Percentiles rank a stretch among this genome's conserved stretches.
These are phyloP conservation scores for Coemansia sp. DNA, from an alignment of 192 early-diverging fungal species.

Conservation along the genomic window DNA sequence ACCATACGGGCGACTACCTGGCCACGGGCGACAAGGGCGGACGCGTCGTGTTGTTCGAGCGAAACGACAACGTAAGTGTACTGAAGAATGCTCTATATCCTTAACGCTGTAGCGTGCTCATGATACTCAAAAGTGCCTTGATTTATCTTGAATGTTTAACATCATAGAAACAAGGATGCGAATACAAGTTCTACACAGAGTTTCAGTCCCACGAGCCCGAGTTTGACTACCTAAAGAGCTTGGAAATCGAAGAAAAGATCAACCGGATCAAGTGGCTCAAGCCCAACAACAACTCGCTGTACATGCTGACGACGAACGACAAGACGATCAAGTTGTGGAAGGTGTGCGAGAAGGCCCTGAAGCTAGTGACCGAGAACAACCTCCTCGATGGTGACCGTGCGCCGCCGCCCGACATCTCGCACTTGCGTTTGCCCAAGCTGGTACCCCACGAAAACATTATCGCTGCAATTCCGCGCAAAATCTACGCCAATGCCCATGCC, in stretches of 20 bases:
- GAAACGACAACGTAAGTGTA: slow-evolving; percentile 89
- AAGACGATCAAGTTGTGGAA: slow-evolving; percentile 99
- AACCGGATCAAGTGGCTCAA: slow-evolving; percentile 99
- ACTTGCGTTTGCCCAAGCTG: slow-evolving; percentile 79
- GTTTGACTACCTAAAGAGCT: slow-evolving; percentile 98
- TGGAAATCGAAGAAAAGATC: slow-evolving; percentile 99
- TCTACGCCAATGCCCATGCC: slow-evolving; percentile 97
- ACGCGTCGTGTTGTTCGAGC: slow-evolving; percentile 96
- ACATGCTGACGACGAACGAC: slow-evolving; percentile 97
- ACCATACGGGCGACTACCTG: slow-evolving; percentile 94
- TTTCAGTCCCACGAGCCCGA: slow-evolving; percentile 99
- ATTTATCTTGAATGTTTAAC: neutral
- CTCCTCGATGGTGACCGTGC: slow-evolving; percentile 67
- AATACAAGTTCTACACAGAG: slow-evolving; percentile 99
- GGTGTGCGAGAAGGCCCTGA: slow-evolving; percentile 96
- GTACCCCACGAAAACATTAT: slow-evolving; percentile 95
- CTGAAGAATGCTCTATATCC: neutral
- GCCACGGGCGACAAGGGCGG: slow-evolving; percentile 98
- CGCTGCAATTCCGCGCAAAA: slow-evolving; percentile 90
- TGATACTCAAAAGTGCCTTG: neutral
- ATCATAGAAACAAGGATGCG: slow-evolving; percentile 94
- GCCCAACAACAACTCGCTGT: slow-evolving; percentile 93
- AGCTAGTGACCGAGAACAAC: slow-evolving; percentile 92
- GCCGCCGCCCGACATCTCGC: slow-evolving; percentile 49
- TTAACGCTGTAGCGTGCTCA: neutral